Percentiles rank a stretch among this genome's conserved stretches.
Conservation (phyloP, 208 protist species). For the Herpetomonas samuelpessoai region DNA sequence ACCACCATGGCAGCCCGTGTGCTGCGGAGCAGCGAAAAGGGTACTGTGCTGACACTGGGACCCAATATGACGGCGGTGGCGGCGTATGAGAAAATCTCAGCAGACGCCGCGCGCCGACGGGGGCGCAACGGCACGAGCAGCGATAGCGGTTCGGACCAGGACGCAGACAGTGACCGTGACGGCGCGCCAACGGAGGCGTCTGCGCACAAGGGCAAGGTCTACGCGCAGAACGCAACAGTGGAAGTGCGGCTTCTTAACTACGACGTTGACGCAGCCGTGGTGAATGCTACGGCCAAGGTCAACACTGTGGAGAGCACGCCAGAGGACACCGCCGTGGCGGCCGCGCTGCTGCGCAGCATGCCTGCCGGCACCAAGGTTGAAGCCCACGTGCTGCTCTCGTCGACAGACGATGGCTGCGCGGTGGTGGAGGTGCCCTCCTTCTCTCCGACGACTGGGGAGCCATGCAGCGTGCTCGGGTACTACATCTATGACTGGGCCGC, state of each 20-base stretch:
- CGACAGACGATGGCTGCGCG: conserved; percentile 80
- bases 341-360: conserved; percentile 27
- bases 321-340: conserved; percentile 38
- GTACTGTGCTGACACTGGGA: conserved; percentile 50
- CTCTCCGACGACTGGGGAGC: conserved; percentile 1
- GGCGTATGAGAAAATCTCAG: conserved; percentile 43
- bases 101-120: neutral
- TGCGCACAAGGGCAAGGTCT: neutral
- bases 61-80: conserved; percentile 69
- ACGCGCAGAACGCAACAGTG: conserved; percentile 12
- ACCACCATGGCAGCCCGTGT: conserved; percentile 65
- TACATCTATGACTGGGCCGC: conserved; percentile 65
- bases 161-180: neutral
- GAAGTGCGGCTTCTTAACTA: conserved; percentile 86
- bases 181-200: neutral
- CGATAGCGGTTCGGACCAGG: no score
- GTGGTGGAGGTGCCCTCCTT: conserved; percentile 62
- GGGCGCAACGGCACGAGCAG: neutral
- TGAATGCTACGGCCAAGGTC: conserved; percentile 62
- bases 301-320: conserved; percentile 75
- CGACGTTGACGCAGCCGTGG: conserved; percentile 60
- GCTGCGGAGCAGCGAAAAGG: conserved; percentile 46
- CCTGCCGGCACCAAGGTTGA: conserved; percentile 37
- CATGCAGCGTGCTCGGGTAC: conserved; percentile 63
- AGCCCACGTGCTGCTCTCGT: conserved; percentile 63